Evolutionary conservation across 495 filamentous ascomycete genomes (phyloP), one percentile per base, ranked within the genome.

Genomic region (Sphaerosporella brunnea): DNA sequence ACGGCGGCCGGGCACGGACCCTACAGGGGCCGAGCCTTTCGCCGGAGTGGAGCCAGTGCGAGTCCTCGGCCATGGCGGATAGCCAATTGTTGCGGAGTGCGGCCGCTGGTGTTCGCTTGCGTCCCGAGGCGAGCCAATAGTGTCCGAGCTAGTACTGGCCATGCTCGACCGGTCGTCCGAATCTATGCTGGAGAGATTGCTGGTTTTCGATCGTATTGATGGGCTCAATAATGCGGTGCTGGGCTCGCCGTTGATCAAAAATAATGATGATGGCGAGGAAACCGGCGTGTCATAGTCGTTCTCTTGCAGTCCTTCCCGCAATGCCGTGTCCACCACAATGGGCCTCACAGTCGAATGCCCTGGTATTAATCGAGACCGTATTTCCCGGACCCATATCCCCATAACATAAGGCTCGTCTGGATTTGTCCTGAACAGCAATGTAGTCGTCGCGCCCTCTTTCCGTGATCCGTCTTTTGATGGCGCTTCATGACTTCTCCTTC

Each of bases 161-260:
- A 59, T 30, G 26, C 53, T 60, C 4, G 26, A 49, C 13, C 52
- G 53, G 26, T 59, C 57, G 15, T 61, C 58, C 8, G 58, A 61
- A n/a, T 51, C 53, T 9, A 60, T 49, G 42, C 53, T 60, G 5
- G 57, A 60, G 13, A 61, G 40, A 24, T 61, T 59, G 20, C 58
- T 61, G 24, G 49, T 50, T 32, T 50, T 48, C 3, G 57, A 60
- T 15, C 58, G 46, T 2, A 61, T 49, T 0, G 58, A 61, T 0
- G 58, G 58, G 11, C 57, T 60, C 2, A 60, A 53, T 0, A 60
- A 47, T 8, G 57, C 53, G 0, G 58, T 60, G 51, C 41, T 61
- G 2, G 58, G 58, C 25, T 61, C 58, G 19, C 58, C 57, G 19
- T 61, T 54, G 4, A 60, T 26, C 10, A 57, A 48, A 40, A 60